phyloP scores from a whole-genome alignment of 805 yeast genomes.

The Vanderwaltozyma tropicalis region DNA sequence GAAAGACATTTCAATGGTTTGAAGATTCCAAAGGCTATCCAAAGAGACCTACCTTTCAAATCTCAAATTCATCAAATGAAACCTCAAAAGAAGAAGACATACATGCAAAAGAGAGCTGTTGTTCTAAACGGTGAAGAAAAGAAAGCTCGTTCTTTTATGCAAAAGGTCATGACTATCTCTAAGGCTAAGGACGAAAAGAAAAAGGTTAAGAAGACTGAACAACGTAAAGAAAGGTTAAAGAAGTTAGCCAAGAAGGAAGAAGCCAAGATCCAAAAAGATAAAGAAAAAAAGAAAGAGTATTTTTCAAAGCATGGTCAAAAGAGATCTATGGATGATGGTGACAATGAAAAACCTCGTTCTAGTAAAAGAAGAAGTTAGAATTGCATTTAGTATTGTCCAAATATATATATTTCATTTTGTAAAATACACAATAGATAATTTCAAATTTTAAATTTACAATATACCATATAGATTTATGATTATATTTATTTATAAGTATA shows the following conservation, averaged over 20 bases:
- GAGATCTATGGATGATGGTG: conserved; percentile 33
- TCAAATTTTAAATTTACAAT: too few species aligned
- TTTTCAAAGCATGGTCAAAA: conserved; percentile 64
- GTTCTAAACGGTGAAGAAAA: conserved; percentile 87
- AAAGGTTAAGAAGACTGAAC: conserved; percentile 58
- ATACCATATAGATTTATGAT: too few species aligned
- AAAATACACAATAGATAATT: too few species aligned
- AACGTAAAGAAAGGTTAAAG: conserved; percentile 66
- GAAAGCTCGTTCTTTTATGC: conserved; percentile 82
- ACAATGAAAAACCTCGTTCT: conserved; percentile 17
- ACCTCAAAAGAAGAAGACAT: conserved; percentile 75
- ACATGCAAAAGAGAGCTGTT: conserved; percentile 85
- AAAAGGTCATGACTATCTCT: conserved; percentile 73
- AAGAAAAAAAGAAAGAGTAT: conserved; percentile 77
- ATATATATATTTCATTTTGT: too few species aligned
- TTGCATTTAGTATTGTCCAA: too few species aligned
- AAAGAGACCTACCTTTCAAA: conserved; percentile 74
- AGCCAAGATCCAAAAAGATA: conserved; percentile 59
- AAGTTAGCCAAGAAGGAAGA: conserved; percentile 68
- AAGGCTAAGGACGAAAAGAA: conserved; percentile 78
- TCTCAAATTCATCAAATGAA: conserved; percentile 85
- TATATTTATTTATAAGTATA: too few species aligned
- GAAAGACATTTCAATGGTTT: conserved; percentile 82
- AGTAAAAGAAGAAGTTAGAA: conserved; percentile 8
- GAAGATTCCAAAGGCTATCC: conserved; percentile 72